Percentiles rank a stretch among this genome's conserved stretches.
Evolutionary conservation across 768 basidiomycete species (phyloP).

Genomic region (Chalciporus chontae): DNA sequence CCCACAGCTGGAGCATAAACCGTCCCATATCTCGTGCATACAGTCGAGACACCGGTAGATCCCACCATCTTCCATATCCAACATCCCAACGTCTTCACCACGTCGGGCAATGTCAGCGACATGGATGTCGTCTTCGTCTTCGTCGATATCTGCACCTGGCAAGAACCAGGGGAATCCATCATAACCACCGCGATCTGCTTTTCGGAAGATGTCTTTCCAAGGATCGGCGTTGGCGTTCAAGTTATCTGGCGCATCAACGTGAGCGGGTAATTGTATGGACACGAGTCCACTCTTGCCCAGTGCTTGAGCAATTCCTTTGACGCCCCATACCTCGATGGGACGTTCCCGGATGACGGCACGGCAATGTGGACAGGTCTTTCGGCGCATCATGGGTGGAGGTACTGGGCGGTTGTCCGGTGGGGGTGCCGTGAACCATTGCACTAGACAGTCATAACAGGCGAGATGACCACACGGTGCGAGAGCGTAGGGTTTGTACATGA

Average conservation of each 20-base stretch:
- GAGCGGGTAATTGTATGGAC: slow-evolving; percentile 19
- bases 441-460: slow-evolving; percentile 66
- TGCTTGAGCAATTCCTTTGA: slow-evolving; percentile 44
- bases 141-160: slow-evolving; percentile 18
- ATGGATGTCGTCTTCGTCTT: slow-evolving; percentile 17
- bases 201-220: slow-evolving; percentile 63
- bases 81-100: slow-evolving; percentile 53
- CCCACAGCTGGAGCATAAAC: slow-evolving; percentile 59
- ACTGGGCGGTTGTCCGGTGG: slow-evolving; percentile 25
- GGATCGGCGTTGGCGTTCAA: slow-evolving; percentile 43
- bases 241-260: slow-evolving; percentile 25
- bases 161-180: slow-evolving; percentile 23
- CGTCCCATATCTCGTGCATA: slow-evolving; percentile 74
- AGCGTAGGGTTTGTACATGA: slow-evolving; percentile 69
- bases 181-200: slow-evolving; percentile 4
- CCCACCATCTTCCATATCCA: slow-evolving; percentile 71
- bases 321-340: slow-evolving; percentile 46
- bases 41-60: slow-evolving; percentile 76
- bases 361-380: slow-evolving; percentile 45
- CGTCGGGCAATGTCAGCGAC: slow-evolving; percentile 13
- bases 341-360: slow-evolving; percentile 40
- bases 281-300: slow-evolving; percentile 54
- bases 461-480: slow-evolving; percentile 75
- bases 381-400: slow-evolving; percentile 31
- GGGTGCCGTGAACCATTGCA: slow-evolving; percentile 69